Base-by-base conservation (phyloP, 306 rosid species). In the Cucurbita maxima region DNA sequence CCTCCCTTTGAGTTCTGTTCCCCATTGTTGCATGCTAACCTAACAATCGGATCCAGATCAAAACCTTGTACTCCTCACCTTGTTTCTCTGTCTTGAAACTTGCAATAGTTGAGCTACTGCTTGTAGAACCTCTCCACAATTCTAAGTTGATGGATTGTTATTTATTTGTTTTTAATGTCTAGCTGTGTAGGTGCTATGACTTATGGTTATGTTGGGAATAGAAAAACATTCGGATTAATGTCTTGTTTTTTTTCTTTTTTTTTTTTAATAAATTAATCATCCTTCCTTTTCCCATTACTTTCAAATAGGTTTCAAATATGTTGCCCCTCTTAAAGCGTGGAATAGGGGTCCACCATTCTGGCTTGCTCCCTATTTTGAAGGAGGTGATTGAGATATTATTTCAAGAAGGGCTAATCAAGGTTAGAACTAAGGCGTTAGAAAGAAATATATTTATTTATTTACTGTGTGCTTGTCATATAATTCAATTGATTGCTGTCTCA, bases 261-360 rank as follows among this genome's bases (percentile, higher is more conserved):
- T 30, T 30, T 25, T 25, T 25, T 25, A 25, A 60, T 38, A 36
- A 59, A 9, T 64, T 52, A 66, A 40, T 73, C 58, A 41, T 40
- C 22, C 51, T 74, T 58, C 44, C 45, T 38, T 51, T 44, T 18
- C 64, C 58, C 6, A 14, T 47, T 82, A 16, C 72, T 85, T 47
- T 74, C 43, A 37, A 57, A 68, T 76, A 94, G 98, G 98, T 90
- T 73, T 86, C 92, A 6, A 85, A 84, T 83, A 90, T 94, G 89
- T 72, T 94, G 71, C 98, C 98, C 71, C 92, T 90, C 81, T 86
- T 94, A 84, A 90, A 89, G 78, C 96, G 98, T 79, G 98, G 98
- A 79, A 90, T 94, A 66, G 98, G 98, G 58, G 97, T 94, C 41
- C 98, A 94, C 87, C 98, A 94, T 82, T 94, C 98, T 64, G 98